Evolutionary conservation across 2,329 filamentous ascomycete species (phyloP), one percentile per base, ranked within the genome.

Genomic region (Aspergillus tubingensis): DNA sequence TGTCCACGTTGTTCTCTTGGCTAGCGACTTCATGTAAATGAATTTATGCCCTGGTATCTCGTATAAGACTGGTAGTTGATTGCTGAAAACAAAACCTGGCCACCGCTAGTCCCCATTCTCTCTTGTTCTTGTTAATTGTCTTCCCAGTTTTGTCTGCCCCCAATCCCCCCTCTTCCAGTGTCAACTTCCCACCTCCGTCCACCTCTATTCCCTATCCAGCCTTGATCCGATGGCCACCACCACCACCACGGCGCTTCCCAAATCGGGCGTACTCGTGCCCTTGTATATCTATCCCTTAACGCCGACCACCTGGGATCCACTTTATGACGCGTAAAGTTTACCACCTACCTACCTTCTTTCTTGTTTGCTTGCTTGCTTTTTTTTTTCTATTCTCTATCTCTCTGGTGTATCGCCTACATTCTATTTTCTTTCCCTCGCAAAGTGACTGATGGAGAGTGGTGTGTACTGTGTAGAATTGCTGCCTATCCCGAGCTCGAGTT

Each of bases 281-380:
- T 54, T 64, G 53, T 65, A 65, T 38, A 64, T 65, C 36, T 65
- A 65, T 51, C 64, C 64, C 27, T 25, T 64, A 44, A 56, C 62
- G 0, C 25, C 57, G 2, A 60, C 59, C n/a, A 61, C 55, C 8
- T 65, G 64, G 64, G 60, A 57, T 56, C 64, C 62, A 62, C 64
- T 65, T 1, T 65, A 62, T 53, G 38, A 61, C 19, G 62, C 64
- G 64, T 65, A 55, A 62, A 44, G 51, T 53, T 21, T 38, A 21
- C 25, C n/a, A 21, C 25, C n/a, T 47, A 23, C 47, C 38, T 25
- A 41, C 19, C n/a, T 57, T 36, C 19, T 10, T 27, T 38, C 27
- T 44, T 39, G 10, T 6, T 51, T 52, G 36, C n/a, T 38, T 32
- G 6, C 43, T 23, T 47, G 39, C 15, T 25, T 10, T 8, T 15